Evolutionary conservation across 192 early-diverging fungal genomes (phyloP), one percentile per base, ranked within the genome.

Genomic region (Phycomyces blakesleeanus): DNA sequence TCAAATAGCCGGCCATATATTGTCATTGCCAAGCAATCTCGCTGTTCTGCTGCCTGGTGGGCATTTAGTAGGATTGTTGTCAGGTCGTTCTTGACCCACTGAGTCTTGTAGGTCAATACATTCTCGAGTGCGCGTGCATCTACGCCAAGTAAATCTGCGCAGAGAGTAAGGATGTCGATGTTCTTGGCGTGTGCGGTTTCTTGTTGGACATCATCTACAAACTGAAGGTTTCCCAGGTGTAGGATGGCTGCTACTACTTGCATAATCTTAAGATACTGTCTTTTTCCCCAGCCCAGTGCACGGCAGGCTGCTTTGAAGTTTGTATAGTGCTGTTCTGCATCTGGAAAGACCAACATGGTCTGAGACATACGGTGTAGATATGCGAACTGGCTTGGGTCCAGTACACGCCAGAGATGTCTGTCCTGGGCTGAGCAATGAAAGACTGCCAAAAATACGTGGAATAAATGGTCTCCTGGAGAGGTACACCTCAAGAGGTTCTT

Each of bases 381-480:
- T 60, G 75, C 69, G 67, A 83, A 82, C 16, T 75, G 65, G 58
- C 77, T 67, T 18, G 75, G 73, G 22, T 75, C 76, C 29, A 34
- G 29, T 2, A 34, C 29, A 34, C 29, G 29, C 29, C 29, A 34
- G 29, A 34, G 29, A 34, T 34, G 29, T 7, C 29, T 34, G 29
- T 34, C 29, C 29, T 34, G 29, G 29, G 85, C 77, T 0, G 80
- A 79, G 14, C 95, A 95, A 27, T 91, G 86, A 6, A 96, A 82
- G 22, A 98, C 75, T 66, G 92, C 89, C 78, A 97, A 93, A 70
- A 98, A 93, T 37, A 96, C 87, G 70, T 97, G 91, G 80, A 95
- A 98, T 78, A 87, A 91, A 63, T 88, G 82, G 55, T 93, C 93
- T 59, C 80, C 84, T 26, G 81, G 67, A 6, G 64, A 67, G 2